A percentile compares a stretch with the other conserved stretches of the same genome.
Evolutionary conservation across 768 basidiomycete species (phyloP).

Genomic region (Mrakia hoshinonis): DNA sequence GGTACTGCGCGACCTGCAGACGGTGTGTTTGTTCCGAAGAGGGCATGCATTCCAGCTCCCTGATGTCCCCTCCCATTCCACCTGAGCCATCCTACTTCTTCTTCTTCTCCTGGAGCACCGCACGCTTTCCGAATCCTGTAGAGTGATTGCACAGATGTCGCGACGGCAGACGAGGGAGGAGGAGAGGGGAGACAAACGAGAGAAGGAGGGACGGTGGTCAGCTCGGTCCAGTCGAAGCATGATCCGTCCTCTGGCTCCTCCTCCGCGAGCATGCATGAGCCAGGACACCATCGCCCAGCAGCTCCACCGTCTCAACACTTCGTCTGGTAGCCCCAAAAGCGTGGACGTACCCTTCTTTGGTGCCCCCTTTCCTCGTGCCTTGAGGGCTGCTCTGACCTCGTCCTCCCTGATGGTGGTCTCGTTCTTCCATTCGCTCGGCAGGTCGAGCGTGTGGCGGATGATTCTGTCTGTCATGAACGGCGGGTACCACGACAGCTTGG

Average conservation of each 20-base stretch:
- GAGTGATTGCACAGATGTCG: background rate
- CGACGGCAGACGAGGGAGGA: background rate
- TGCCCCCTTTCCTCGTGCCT: slow-evolving; percentile 21
- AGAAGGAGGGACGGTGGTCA: background rate
- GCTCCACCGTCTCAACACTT: no score
- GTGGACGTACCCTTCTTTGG: slow-evolving; percentile 19
- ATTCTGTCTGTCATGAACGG: slow-evolving; percentile 10
- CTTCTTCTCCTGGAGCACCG: no score
- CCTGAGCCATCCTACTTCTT: no score
- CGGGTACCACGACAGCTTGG: slow-evolving; percentile 20
- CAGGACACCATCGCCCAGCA: no score
- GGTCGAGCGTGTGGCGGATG: slow-evolving; percentile 1
- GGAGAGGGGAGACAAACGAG: background rate
- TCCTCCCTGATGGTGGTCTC: background rate
- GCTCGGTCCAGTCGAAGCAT: no score
- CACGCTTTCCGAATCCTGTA: no score
- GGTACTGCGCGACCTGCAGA: no score
- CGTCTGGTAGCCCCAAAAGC: background rate
- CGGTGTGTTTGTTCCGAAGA: no score
- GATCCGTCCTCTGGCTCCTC: no score
- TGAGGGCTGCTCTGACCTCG: background rate
- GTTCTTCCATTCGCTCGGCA: background rate
- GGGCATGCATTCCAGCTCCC: no score
- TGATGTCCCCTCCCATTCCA: no score
- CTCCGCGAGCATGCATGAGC: no score